phyloP scores from a whole-genome alignment of 257 asterid species.

The Gentiana dahurica region DNA sequence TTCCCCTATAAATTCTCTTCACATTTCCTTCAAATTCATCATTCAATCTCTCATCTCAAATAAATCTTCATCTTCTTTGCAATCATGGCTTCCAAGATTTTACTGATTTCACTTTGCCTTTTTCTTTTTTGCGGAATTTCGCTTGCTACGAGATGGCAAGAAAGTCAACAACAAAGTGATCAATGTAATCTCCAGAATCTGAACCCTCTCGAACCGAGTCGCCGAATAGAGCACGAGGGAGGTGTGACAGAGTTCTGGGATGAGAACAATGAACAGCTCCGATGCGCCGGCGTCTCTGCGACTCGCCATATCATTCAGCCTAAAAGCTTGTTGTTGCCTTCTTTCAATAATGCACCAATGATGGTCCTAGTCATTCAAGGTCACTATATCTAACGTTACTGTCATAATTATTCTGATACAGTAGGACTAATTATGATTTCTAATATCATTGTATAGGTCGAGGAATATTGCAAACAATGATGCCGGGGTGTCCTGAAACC shows the following conservation, averaged over 20 bases:
- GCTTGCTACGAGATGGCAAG: too few relatives aligned
- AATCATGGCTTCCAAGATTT: too few relatives aligned
- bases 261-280: slow-evolving; percentile 4
- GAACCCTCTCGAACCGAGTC: slow-evolving; percentile 10
- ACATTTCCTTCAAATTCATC: too few relatives aligned
- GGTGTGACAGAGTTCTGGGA: slow-evolving; percentile 18
- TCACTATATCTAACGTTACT: too few relatives aligned
- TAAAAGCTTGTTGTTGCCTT: slow-evolving; percentile 12
- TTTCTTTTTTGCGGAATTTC: too few relatives aligned
- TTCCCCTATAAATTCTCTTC: too few relatives aligned
- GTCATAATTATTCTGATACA: too few relatives aligned
- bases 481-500: slow-evolving; percentile 19
- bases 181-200: background rate
- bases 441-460: slow-evolving; percentile 3
- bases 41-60: too few relatives aligned
- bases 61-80: too few relatives aligned
- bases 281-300: slow-evolving; percentile 16
- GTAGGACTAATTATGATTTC: too few relatives aligned
- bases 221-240: slow-evolving; percentile 6
- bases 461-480: slow-evolving; percentile 7
- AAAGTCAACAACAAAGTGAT: too few relatives aligned
- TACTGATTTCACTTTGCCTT: too few relatives aligned
- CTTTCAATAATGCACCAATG: slow-evolving; percentile 10
- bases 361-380: slow-evolving; percentile 10
- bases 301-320: slow-evolving; percentile 8